These are phyloP conservation scores for Pluteus cervinus DNA, from an alignment of 768 basidiomycete genomes.

Conservation along the genomic window DNA sequence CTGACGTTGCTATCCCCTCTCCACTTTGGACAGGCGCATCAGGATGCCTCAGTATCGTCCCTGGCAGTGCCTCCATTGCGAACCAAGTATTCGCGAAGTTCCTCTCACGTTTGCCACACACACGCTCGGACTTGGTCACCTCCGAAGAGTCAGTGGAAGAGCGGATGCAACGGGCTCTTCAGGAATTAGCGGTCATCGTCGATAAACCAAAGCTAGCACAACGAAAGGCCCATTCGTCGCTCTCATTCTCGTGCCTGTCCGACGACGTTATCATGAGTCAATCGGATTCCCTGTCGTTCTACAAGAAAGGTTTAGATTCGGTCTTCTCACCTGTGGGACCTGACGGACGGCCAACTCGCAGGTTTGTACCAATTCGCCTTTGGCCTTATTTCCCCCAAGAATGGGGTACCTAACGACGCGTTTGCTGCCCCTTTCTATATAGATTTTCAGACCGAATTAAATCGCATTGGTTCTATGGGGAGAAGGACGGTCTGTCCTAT, in stretches of 20 bases:
- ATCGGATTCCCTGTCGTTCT: conserved; percentile 39
- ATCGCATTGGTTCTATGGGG: conserved; percentile 62
- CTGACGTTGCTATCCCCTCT: not conserved
- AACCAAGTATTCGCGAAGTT: conserved; percentile 64
- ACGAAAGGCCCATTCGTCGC: conserved; percentile 50
- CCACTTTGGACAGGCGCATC: conserved; percentile 37
- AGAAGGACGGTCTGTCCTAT: conserved; percentile 48
- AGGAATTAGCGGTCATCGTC: conserved; percentile 44
- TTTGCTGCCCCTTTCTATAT: not conserved
- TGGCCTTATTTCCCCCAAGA: not conserved
- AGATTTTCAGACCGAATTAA: conserved; percentile 51
- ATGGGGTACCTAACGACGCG: too few relatives aligned
- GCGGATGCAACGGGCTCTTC: conserved; percentile 51
- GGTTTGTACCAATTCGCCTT: conserved; percentile 33
- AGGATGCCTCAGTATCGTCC: conserved; percentile 48
- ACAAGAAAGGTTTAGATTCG: conserved; percentile 33
- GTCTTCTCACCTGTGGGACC: conserved; percentile 53
- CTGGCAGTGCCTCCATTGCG: conserved; percentile 51
- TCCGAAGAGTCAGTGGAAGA: conserved; percentile 30
- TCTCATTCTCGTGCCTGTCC: conserved; percentile 64
- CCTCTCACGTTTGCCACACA: conserved; percentile 44
- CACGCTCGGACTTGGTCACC: conserved; percentile 40
- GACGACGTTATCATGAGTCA: conserved; percentile 48
- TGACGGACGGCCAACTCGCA: conserved; percentile 56
- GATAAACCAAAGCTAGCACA: conserved; percentile 37